phyloP scores from a whole-genome alignment of 139 green algal genomes.

The Microglena sp. region DNA sequence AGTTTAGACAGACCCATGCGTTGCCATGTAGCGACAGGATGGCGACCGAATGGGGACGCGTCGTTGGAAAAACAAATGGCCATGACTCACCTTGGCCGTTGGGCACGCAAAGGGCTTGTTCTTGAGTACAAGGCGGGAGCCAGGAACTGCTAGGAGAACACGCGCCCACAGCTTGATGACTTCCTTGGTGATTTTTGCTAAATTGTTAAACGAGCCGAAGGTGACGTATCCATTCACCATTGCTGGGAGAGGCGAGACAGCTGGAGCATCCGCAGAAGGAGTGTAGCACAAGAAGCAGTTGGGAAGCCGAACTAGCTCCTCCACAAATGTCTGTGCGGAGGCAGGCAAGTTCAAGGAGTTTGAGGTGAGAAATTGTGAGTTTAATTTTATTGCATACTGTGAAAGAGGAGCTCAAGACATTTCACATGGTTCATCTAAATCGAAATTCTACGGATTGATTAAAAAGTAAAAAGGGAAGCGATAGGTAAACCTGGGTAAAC shows the following conservation, averaged over 20 bases:
- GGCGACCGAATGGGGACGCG: too few species aligned
- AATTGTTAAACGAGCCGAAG: slow-evolving; percentile 96
- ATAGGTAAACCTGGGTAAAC: too few species aligned
- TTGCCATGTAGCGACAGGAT: too few species aligned
- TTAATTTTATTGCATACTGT: too few species aligned
- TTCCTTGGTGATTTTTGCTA: slow-evolving; percentile 84
- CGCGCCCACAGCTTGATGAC: slow-evolving; percentile 74
- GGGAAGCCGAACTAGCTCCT: slow-evolving; percentile 81
- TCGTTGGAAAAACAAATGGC: too few species aligned
- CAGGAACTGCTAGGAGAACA: slow-evolving; percentile 57
- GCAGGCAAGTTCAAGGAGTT: not conserved
- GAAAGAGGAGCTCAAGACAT: too few species aligned
- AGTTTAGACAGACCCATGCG: too few species aligned
- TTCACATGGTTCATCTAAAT: too few species aligned
- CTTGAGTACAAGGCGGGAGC: slow-evolving; percentile 84
- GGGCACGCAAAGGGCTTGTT: slow-evolving; percentile 93
- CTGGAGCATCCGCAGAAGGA: slow-evolving; percentile 60
- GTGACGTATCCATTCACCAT: slow-evolving; percentile 76
- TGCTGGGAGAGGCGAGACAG: slow-evolving; percentile 64
- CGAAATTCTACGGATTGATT: too few species aligned
- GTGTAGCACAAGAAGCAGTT: slow-evolving; percentile 97
- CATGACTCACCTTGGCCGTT: slow-evolving; percentile 21
- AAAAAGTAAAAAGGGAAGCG: too few species aligned
- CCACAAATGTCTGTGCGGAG: slow-evolving; percentile 32
- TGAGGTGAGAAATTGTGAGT: too few species aligned